Conservation (phyloP, 345 rosid species). For the Camelina hispida region DNA sequence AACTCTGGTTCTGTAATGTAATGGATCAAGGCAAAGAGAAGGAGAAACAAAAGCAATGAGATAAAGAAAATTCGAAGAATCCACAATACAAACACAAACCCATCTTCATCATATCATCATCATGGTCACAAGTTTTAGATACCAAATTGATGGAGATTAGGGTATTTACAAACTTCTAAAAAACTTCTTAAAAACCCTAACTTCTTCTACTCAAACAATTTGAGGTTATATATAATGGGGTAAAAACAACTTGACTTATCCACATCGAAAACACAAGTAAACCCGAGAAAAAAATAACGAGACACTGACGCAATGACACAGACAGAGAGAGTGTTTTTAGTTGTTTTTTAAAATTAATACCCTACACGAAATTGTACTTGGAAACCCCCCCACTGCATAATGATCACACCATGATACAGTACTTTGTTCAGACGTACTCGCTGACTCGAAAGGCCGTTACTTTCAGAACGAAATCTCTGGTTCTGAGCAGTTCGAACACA, state of each 20-base stretch:
- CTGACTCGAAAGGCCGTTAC: slow-evolving; percentile 72
- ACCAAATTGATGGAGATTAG: slow-evolving; percentile 46
- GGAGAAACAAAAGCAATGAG: not conserved
- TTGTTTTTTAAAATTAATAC: slow-evolving; percentile 30
- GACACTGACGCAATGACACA: slow-evolving; percentile 33
- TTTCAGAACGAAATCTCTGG: slow-evolving; percentile 80
- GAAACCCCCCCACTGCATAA: slow-evolving; percentile 20
- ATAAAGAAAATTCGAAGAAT: not conserved
- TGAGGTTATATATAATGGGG: slow-evolving; percentile 41
- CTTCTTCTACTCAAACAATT: slow-evolving; percentile 38
- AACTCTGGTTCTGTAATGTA: not conserved
- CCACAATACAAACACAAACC: slow-evolving; percentile 42
- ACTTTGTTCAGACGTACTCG: slow-evolving; percentile 41
- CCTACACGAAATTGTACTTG: slow-evolving; percentile 38
- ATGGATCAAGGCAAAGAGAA: not conserved
- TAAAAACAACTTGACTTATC: slow-evolving; percentile 38
- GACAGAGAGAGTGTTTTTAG: slow-evolving; percentile 24
- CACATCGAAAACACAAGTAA: slow-evolving; percentile 32
- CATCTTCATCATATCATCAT: slow-evolving; percentile 40
- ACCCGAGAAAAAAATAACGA: slow-evolving; percentile 8
- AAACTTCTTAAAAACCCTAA: slow-evolving; percentile 27
- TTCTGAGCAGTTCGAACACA: slow-evolving; percentile 70
- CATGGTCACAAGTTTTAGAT: slow-evolving; percentile 23
- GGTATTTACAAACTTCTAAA: slow-evolving; percentile 43
- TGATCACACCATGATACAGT: slow-evolving; percentile 28